phyloP scores from a whole-genome alignment of 2,329 filamentous ascomycete species.

The Penicillium crustosum region DNA sequence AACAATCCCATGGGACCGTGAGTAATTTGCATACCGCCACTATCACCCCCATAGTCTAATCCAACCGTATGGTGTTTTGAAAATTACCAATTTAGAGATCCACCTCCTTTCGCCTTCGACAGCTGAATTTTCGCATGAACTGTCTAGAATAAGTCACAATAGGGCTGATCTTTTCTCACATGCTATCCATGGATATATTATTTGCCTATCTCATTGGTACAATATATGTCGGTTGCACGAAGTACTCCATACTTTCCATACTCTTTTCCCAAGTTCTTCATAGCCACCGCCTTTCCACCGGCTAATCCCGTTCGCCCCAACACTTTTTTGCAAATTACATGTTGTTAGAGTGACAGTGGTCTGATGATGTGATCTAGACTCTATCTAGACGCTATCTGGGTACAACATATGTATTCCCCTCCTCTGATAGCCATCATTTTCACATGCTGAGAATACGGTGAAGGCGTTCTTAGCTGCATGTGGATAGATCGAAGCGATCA shows the following conservation, averaged over 20 bases:
- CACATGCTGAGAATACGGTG: constrained; percentile 17
- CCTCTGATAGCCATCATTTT: background rate
- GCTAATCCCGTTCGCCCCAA: background rate
- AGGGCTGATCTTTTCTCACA: background rate
- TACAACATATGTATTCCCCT: background rate
- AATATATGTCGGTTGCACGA: background rate
- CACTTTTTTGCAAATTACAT: background rate
- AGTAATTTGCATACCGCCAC: constrained; percentile 19
- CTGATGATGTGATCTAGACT: background rate
- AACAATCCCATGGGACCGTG: constrained; percentile 1
- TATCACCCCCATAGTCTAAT: background rate
- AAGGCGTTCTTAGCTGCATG: background rate
- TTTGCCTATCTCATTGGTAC: background rate
- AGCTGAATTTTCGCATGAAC: constrained; percentile 3
- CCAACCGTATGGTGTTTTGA: background rate
- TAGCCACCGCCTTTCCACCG: background rate
- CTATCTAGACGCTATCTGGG: background rate
- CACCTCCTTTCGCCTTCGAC: background rate
- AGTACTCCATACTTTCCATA: background rate
- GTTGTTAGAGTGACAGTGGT: background rate
- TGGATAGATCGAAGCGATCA: constrained; percentile 12
- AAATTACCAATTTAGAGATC: background rate
- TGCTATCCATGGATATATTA: background rate
- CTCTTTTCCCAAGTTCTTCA: background rate
- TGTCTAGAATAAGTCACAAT: background rate